phyloP scores from a whole-genome alignment of 2,329 filamentous ascomycete genomes.

The Xylariaceae sp. region DNA sequence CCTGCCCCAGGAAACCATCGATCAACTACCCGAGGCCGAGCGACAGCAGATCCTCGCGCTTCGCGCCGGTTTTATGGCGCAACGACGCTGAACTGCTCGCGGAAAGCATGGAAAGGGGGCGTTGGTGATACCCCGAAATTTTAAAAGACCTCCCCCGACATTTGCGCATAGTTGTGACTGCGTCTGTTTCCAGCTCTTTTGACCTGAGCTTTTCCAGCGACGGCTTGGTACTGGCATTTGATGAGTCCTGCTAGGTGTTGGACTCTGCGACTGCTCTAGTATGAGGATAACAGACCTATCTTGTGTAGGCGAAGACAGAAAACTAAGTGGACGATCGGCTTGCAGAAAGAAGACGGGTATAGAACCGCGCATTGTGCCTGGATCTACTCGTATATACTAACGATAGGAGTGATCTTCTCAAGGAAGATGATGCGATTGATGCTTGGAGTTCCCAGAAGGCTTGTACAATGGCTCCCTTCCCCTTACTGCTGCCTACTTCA shows the following conservation, averaged over 20 bases:
- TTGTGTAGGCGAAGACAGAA: slow-evolving; percentile 1
- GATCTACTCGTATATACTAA: neutral
- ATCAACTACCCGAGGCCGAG: slow-evolving; percentile 69
- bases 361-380: neutral
- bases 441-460: neutral
- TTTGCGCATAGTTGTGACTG: neutral
- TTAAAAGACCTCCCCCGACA: neutral
- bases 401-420: neutral
- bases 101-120: neutral
- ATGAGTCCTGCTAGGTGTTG: slow-evolving; percentile 1
- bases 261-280: neutral
- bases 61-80: slow-evolving; percentile 52
- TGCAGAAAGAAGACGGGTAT: neutral
- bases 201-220: neutral
- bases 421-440: neutral
- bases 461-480: neutral
- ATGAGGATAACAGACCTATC: slow-evolving; percentile 1
- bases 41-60: slow-evolving; percentile 74
- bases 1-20: slow-evolving; percentile 74
- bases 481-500: neutral
- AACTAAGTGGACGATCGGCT: neutral
- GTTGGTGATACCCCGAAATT: neutral
- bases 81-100: slow-evolving; percentile 13
- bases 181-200: neutral
- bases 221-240: neutral